Base-by-base conservation (phyloP, 257 asterid species). In the Asclepias syriaca region DNA sequence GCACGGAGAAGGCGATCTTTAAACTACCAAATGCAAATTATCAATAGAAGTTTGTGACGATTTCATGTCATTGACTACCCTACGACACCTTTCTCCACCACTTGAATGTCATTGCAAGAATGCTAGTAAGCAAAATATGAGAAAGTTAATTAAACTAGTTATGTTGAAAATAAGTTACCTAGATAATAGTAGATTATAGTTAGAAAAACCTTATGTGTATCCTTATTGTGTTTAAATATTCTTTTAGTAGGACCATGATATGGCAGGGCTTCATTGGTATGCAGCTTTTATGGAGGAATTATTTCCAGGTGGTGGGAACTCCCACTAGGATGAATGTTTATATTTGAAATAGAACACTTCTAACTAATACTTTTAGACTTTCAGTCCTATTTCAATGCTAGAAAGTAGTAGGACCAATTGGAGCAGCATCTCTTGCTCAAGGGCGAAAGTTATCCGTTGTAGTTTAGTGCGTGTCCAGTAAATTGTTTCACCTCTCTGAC, bases 201-300 rank as follows among this genome's bases (percentile, higher is more conserved):
- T 58, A 58, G 51, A 15, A 8, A 9, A 48, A 48, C 3, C 43
- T 66, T 32, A 27, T 40, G 14, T 40, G 18, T 48, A n/a, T 22
- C 34, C 72, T 80, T 10, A 58, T 71, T 61, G 24, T 14, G 54
- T 59, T 4, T 64, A 14, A 27, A 49, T 75, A 12, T 69, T 54
- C 8, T 61, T 40, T 77, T 68, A 81, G 49, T 84, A 94, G 97
- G 86, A 88, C 21, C 96, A 91, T 85, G 98, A 94, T 73, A 91
- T 88, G 6, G 39, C 75, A 8, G 85, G 82, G 43, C 87, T 85
- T 46, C 87, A 85, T 65, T 82, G 89, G 98, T 92, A 89, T 65
- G 89, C 98, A 43, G 84, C 89, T 0, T 94, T 94, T 8, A 85
- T 88, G 77, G 97, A 94, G 80, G 97, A 91, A 55, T 94, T 96